phyloP scores from a whole-genome alignment of 441 rosid genomes.

The Flueggea neowawraea region DNA sequence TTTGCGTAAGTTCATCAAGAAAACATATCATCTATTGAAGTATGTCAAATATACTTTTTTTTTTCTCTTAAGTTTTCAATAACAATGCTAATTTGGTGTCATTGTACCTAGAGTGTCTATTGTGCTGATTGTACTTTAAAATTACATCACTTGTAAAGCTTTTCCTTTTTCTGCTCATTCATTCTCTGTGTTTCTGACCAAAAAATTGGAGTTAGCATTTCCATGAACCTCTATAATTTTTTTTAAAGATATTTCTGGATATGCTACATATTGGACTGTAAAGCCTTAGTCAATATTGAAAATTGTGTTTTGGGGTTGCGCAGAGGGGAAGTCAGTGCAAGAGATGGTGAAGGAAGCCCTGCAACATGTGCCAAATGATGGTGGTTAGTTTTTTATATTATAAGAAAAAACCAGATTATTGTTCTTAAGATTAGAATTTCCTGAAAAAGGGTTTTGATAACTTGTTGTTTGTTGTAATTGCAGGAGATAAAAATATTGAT shows the following conservation, averaged over 20 bases:
- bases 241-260: too few relatives aligned
- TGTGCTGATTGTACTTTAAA: too few relatives aligned
- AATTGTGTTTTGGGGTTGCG: slow-evolving; percentile 11
- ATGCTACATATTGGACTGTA: too few relatives aligned
- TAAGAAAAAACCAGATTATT: slow-evolving; percentile 10
- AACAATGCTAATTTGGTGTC: background rate
- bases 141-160: too few relatives aligned
- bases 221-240: too few relatives aligned
- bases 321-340: slow-evolving; percentile 98
- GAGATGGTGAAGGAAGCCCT: slow-evolving; percentile 98
- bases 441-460: slow-evolving; percentile 20
- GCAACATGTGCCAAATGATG: slow-evolving; percentile 74
- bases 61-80: too few relatives aligned
- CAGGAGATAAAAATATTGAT: slow-evolving; percentile 93
- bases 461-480: slow-evolving; percentile 30
- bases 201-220: too few relatives aligned
- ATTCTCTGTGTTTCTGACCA: too few relatives aligned
- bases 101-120: too few relatives aligned
- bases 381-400: slow-evolving; percentile 49
- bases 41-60: background rate
- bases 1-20: slow-evolving; percentile 62
- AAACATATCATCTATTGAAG: background rate
- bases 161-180: too few relatives aligned
- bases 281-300: too few relatives aligned
- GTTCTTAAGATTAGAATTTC: slow-evolving; percentile 14